phyloP scores from a whole-genome alignment of 768 basidiomycete genomes.

The Suillus luteus region DNA sequence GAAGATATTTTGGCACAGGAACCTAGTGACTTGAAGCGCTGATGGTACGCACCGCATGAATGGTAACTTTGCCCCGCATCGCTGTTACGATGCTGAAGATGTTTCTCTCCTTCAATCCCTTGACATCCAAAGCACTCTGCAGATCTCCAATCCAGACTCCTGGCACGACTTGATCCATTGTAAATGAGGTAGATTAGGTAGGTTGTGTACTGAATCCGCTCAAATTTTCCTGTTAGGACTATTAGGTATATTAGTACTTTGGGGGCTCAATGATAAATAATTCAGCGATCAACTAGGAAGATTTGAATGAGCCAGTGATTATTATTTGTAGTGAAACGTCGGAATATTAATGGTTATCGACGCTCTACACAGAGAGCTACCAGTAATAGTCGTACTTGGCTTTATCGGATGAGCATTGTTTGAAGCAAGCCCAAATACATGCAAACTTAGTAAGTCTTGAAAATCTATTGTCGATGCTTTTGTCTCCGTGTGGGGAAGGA shows the following conservation, averaged over 20 bases:
- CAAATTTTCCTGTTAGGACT: conserved; percentile 1
- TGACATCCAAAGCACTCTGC: conserved; percentile 62
- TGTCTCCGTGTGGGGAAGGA: conserved; percentile 10
- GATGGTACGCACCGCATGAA: conserved; percentile 53
- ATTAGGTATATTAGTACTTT: conserved; percentile 6
- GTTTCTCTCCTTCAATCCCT: conserved; percentile 63
- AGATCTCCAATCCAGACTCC: conserved; percentile 87
- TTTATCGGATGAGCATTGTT: too few species aligned
- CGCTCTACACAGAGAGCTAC: too few species aligned
- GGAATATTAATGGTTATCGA: too few species aligned
- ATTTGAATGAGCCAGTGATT: background rate
- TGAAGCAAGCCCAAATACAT: conserved; percentile 1
- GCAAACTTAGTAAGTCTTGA: conserved; percentile 11
- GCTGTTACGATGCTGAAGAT: conserved; percentile 76
- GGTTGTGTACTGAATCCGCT: background rate
- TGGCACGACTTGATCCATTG: conserved; percentile 79
- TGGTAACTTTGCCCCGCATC: conserved; percentile 67
- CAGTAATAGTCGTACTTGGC: too few species aligned
- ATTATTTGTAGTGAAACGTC: background rate
- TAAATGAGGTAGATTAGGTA: background rate
- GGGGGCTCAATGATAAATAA: background rate
- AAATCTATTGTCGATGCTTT: background rate
- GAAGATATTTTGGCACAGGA: background rate
- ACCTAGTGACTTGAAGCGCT: conserved; percentile 13
- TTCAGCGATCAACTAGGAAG: background rate